These are phyloP conservation scores for Russula sp. DNA, from an alignment of 768 basidiomycete species.

Conservation along the genomic window DNA sequence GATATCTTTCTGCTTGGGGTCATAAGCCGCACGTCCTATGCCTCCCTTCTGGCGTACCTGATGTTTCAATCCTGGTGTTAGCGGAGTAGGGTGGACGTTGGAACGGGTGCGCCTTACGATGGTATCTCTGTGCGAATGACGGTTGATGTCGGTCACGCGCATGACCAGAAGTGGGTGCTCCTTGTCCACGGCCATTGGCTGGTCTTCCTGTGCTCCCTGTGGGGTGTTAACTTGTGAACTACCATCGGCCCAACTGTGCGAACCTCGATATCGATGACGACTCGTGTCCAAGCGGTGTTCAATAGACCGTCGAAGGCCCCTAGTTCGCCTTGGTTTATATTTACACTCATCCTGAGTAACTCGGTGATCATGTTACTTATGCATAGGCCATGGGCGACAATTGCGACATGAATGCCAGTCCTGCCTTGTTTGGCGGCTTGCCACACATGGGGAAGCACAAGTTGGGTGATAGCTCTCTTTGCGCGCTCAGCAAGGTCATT, in stretches of 20 bases:
- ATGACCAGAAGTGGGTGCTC: slow-evolving; percentile 36
- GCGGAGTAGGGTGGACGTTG: not conserved
- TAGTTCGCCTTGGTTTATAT: slow-evolving; percentile 32
- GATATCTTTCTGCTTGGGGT: slow-evolving; percentile 71
- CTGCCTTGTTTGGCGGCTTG: slow-evolving; percentile 36
- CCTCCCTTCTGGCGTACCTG: slow-evolving; percentile 70
- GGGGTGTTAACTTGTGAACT: not conserved
- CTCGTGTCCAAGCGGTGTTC: slow-evolving; percentile 69
- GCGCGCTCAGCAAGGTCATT: slow-evolving; percentile 58
- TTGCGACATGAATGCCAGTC: slow-evolving; percentile 46
- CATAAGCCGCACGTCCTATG: slow-evolving; percentile 62
- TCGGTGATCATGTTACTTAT: slow-evolving; percentile 48
- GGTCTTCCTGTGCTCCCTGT: slow-evolving; percentile 30
- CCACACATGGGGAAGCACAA: slow-evolving; percentile 53
- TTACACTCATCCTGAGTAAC: slow-evolving; percentile 41
- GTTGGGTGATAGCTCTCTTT: slow-evolving; percentile 41
- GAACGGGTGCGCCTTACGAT: slow-evolving; percentile 42
- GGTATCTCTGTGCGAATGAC: slow-evolving; percentile 46
- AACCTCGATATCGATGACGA: slow-evolving; percentile 46
- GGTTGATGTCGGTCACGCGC: slow-evolving; percentile 47
- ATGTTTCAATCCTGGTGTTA: not conserved
- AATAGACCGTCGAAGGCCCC: slow-evolving; percentile 44
- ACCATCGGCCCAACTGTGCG: not conserved
- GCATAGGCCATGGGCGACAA: slow-evolving; percentile 74
- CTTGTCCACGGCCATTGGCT: slow-evolving; percentile 27